These are phyloP conservation scores for Metarhizium humberi DNA, from an alignment of 2,329 filamentous ascomycete genomes.

Conservation along the genomic window DNA sequence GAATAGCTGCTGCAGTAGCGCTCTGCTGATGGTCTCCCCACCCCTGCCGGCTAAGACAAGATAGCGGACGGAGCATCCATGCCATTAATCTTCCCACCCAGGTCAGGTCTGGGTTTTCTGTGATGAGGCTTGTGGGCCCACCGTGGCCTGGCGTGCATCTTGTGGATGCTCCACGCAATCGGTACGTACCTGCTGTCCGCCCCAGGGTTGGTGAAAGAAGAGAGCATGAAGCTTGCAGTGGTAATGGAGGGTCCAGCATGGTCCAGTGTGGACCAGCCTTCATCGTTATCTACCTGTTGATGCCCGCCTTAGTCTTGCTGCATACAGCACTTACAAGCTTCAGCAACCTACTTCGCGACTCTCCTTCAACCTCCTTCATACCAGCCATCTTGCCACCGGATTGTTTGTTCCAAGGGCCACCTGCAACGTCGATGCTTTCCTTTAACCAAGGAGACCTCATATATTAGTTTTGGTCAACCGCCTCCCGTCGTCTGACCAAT, in stretches of 20 bases:
- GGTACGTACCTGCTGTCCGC: constrained; percentile 7
- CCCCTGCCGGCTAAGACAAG: constrained; percentile 22
- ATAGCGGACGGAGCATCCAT: constrained; percentile 15
- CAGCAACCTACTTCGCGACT: constrained; percentile 25
- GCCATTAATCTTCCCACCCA: constrained; percentile 23
- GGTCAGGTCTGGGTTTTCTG: constrained; percentile 14
- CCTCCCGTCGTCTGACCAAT: background rate
- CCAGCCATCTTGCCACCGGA: background rate
- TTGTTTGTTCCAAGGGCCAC: background rate
- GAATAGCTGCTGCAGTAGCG: constrained; percentile 34
- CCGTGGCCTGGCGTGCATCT: constrained; percentile 4
- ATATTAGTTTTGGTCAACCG: background rate
- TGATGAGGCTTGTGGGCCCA: constrained; percentile 20
- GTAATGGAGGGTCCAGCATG: background rate
- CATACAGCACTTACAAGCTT: constrained; percentile 8
- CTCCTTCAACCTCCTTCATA: constrained; percentile 22
- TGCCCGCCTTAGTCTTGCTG: constrained; percentile 13
- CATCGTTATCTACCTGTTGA: constrained; percentile 16
- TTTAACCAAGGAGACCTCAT: constrained; percentile 4
- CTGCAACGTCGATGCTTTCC: constrained; percentile 5
- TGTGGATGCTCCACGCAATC: constrained; percentile 30
- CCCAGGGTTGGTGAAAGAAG: background rate
- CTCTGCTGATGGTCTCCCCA: constrained; percentile 3
- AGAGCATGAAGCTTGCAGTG: background rate
- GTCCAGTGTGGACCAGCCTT: constrained; percentile 4